Evolutionary conservation across 2,329 filamentous ascomycete species (phyloP), one percentile per base, ranked within the genome.

Genomic region (Blumeria hordei): DNA sequence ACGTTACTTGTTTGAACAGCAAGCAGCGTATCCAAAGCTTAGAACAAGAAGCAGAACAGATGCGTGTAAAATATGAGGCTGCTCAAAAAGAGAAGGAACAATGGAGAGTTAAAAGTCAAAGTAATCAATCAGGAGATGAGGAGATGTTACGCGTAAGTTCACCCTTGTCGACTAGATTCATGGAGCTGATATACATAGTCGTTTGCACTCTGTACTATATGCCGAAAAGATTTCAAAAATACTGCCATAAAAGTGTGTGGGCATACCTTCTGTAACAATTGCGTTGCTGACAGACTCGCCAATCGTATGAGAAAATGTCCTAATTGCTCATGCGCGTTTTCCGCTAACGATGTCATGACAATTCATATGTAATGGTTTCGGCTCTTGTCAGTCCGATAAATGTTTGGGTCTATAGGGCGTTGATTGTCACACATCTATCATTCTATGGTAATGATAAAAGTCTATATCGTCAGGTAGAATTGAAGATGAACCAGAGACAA

Each of bases 261-360:
- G 1, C 92, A 98, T 67, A 78, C 94, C 52, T 94, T 96, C 68
- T 98, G 92, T 74, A 81, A 82, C 64, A 76, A 80, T 51, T 98
- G 92, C 66, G 84, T 96, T 28, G 86, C 94, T 60, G 84, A 93
- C 64, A 81, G 92, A 56, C 80, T 95, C 58, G 80, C 79, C 49
- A 94, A 92, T 64, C 84, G 92, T 37, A 88, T 90, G 70, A 78
- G 92, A 61, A 96, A 96, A 68, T 98, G 92, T 64, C 92, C 92
- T 2, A 90, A 86, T 62, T 98, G 93, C 72, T 87, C 84, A 63
- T 85, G 84, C 68, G 80, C 86, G 3, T 98, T 98, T 66, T 90
- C 94, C 63, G 84, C 80, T 66, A 84, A 84, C 68, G 92, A 98
- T 66, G 80, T 87, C 58, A 93, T 95, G 86, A 70, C 75, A 21